Conservation (phyloP, 2,329 filamentous ascomycete species). For the Hirsutella thompsonii region DNA sequence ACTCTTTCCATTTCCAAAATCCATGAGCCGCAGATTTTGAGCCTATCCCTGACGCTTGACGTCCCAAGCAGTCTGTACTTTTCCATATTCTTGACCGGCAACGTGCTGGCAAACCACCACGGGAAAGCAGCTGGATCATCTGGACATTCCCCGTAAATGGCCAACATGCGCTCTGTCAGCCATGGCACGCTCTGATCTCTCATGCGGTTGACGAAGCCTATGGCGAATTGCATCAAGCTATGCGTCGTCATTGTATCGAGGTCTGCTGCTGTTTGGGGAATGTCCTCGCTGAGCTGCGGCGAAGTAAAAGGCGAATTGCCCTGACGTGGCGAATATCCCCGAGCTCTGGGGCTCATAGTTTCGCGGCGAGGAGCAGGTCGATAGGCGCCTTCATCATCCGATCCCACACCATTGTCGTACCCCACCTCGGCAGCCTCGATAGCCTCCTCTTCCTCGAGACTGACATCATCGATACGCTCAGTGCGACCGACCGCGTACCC, state of each 20-base stretch:
- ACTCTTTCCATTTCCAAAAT: constrained; percentile 57
- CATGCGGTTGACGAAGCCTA: constrained; percentile 58
- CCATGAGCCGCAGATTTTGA: constrained; percentile 77
- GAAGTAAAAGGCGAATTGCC: not conserved
- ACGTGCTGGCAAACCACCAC: constrained; percentile 79
- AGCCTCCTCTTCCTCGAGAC: constrained; percentile 65
- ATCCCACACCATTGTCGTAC: constrained; percentile 1
- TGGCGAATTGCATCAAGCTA: constrained; percentile 51
- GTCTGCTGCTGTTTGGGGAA: constrained; percentile 2
- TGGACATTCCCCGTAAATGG: constrained; percentile 67
- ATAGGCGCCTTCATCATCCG: not conserved
- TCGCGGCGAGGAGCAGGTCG: no score
- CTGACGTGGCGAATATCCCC: no score
- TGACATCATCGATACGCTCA: constrained; percentile 71
- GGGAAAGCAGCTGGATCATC: constrained; percentile 66
- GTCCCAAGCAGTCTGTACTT: constrained; percentile 67
- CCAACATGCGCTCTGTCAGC: constrained; percentile 59
- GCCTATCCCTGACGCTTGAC: constrained; percentile 62
- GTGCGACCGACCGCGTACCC: constrained; percentile 68
- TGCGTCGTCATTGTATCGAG: constrained; percentile 49
- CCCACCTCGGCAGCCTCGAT: constrained; percentile 53
- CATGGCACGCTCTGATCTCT: constrained; percentile 56
- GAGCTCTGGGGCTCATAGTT: not conserved
- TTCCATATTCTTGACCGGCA: constrained; percentile 65
- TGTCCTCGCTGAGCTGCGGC: not conserved